These are phyloP conservation scores for Candida berthetii DNA, from an alignment of 805 yeast species.

Conservation along the genomic window DNA sequence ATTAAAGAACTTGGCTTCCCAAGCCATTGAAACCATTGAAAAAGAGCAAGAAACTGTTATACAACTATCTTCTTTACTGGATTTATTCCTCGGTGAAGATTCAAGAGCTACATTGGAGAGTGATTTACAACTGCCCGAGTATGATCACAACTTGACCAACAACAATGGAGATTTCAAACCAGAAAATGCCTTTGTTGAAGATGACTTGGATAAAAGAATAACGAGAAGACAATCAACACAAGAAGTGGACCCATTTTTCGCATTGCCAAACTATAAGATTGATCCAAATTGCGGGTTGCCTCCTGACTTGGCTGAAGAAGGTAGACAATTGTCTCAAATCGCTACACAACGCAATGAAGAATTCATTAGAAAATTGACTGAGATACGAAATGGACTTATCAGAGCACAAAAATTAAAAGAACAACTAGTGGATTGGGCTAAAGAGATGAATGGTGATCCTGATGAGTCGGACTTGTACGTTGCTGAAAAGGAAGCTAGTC, in stretches of 20 bases:
- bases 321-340: slow-evolving; percentile 70
- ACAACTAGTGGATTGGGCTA: slow-evolving; percentile 75
- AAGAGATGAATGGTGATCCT: slow-evolving; percentile 69
- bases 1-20: slow-evolving; percentile 57
- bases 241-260: slow-evolving; percentile 59
- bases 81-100: slow-evolving; percentile 83
- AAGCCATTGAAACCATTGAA: slow-evolving; percentile 73
- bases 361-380: slow-evolving; percentile 72
- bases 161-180: slow-evolving; percentile 2
- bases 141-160: slow-evolving; percentile 12
- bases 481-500: slow-evolving; percentile 19
- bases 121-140: slow-evolving; percentile 53
- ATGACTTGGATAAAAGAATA: slow-evolving; percentile 20
- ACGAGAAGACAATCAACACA: slow-evolving; percentile 20
- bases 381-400: slow-evolving; percentile 67
- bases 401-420: slow-evolving; percentile 73
- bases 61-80: slow-evolving; percentile 63
- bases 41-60: slow-evolving; percentile 76
- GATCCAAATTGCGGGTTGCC: slow-evolving; percentile 45
- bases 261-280: slow-evolving; percentile 40
- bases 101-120: slow-evolving; percentile 61
- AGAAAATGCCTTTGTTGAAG: slow-evolving; percentile 10
- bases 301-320: slow-evolving; percentile 56
- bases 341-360: slow-evolving; percentile 82
- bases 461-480: slow-evolving; percentile 37